Conservation (phyloP, 2,329 filamentous ascomycete species). For the Phaeoacremonium minimum region DNA sequence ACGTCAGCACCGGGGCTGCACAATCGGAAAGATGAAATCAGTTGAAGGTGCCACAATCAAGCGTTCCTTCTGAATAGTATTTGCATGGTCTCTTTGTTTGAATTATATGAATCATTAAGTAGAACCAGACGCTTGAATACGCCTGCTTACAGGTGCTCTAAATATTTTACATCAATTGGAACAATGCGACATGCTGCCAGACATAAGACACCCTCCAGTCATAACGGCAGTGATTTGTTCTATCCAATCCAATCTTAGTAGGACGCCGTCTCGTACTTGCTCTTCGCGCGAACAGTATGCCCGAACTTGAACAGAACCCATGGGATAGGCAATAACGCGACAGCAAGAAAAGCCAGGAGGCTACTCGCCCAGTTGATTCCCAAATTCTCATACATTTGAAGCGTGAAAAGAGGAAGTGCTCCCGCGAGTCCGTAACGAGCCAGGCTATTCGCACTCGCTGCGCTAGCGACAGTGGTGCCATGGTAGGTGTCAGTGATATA, state of each 20-base stretch:
- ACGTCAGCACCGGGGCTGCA: too few relatives aligned
- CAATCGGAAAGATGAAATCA: too few relatives aligned
- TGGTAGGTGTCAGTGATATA: constrained; percentile 55
- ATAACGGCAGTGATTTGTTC: too few relatives aligned
- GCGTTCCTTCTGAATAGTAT: too few relatives aligned
- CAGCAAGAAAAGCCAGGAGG: constrained; percentile 40
- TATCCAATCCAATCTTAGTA: background rate
- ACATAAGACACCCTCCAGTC: too few relatives aligned
- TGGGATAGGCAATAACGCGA: constrained; percentile 44
- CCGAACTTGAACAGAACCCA: constrained; percentile 50
- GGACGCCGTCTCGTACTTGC: constrained; percentile 30
- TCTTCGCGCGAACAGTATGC: constrained; percentile 29
- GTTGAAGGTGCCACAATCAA: too few relatives aligned
- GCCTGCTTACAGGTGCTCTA: too few relatives aligned
- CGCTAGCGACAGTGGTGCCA: constrained; percentile 50
- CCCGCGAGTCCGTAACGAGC: constrained; percentile 51
- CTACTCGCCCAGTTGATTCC: constrained; percentile 43
- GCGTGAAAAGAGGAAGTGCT: constrained; percentile 56
- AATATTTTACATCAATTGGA: too few relatives aligned
- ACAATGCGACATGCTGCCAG: too few relatives aligned
- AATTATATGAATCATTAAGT: too few relatives aligned
- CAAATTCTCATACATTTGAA: constrained; percentile 45
- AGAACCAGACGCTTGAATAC: too few relatives aligned
- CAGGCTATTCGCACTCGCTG: constrained; percentile 55
- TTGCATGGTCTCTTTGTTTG: too few relatives aligned